Evolutionary conservation across 441 rosid species (phyloP).

Genomic region (Pelargonium cotyledonis): DNA sequence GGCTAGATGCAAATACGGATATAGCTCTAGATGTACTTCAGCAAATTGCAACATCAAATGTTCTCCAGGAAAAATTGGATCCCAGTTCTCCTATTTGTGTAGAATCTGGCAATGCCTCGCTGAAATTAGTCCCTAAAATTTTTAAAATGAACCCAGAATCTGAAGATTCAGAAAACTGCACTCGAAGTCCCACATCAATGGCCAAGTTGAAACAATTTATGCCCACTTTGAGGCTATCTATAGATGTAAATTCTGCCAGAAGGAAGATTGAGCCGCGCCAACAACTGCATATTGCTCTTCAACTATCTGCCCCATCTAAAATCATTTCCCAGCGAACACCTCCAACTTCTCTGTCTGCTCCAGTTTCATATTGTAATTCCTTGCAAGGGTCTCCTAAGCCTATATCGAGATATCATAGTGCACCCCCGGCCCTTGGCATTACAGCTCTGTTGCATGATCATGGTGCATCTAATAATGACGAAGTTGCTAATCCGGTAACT

Average conservation of each 20-base stretch:
- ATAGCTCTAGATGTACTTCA: conserved; percentile 49
- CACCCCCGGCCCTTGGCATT: conserved; percentile 52
- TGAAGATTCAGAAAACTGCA: conserved; percentile 30
- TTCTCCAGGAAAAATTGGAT: conserved; percentile 47
- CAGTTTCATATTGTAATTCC: conserved; percentile 33
- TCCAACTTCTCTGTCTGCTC: conserved; percentile 36
- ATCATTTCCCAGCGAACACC: conserved; percentile 45
- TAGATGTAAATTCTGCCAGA: conserved; percentile 30
- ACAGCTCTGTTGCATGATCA: conserved; percentile 69
- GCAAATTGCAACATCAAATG: conserved; percentile 44
- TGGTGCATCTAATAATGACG: conserved; percentile 36
- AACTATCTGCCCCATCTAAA: conserved; percentile 44
- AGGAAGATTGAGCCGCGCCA: conserved; percentile 33
- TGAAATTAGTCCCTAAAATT: conserved; percentile 36
- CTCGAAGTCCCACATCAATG: conserved; percentile 25
- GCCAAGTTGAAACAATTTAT: conserved; percentile 24
- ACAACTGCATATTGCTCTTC: conserved; percentile 44
- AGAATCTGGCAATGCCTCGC: conserved; percentile 25
- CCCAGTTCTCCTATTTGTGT: conserved; percentile 32
- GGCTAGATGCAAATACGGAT: conserved; percentile 57
- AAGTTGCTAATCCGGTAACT: conserved; percentile 26
- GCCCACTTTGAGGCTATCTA: conserved; percentile 24
- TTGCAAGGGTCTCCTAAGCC: conserved; percentile 42
- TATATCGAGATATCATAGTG: conserved; percentile 28
- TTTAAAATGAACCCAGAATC: conserved; percentile 34